Base-by-base conservation (phyloP, 2,329 filamentous ascomycete genomes). In the Pseudogymnoascus sp. region DNA sequence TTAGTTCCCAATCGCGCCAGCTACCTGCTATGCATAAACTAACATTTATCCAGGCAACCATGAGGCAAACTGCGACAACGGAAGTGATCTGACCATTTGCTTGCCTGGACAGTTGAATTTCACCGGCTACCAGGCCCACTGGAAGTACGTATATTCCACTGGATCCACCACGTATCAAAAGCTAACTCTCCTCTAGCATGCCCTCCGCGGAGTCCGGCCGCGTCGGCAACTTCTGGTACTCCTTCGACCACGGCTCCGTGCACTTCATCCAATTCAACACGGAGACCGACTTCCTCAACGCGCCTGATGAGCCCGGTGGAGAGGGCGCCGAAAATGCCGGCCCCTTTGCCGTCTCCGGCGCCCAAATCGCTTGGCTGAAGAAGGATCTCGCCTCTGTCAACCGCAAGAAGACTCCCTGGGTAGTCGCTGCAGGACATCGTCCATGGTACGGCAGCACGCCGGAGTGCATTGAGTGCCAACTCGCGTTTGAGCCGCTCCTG, bases 101-200 rank as follows among this genome's bases (percentile, higher is more conserved):
- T 76, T 79, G 0, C 72, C 75, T 1, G 83, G 83, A 2, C 83
- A 86, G 69, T 78, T 76, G 66, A 86, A 86, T 71, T 86, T 85
- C 69, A 85, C 82, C 5, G 82, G 84, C 63, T 85, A 63, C 40
- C 52, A 31, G 12, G 25, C 18, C n/a, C 63, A 64, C 18, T 31
- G 25, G 33, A 72, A 77, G 73, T 75, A 62, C 63, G 37, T 45
- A 31, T 58, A 31, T 37, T 31, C 52, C 25, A 31, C 21, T 21
- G 7, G 33, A 74, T 12, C 18, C 18, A 21, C 40, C 16, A 23
- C 21, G 18, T 21, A 43, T 43, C 18, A 43, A 23, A 43, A 12
- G 7, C 69, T 77, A 80, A 66, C 71, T 80, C 69, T 77, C 78
- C 52, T 81, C 80, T 74, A 75, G 76, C 63, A 81, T 80, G 76